Percentiles rank a stretch among this genome's conserved stretches.
Evolutionary conservation across 495 filamentous ascomycete species (phyloP).

Genomic region (Tuber calosporum): DNA sequence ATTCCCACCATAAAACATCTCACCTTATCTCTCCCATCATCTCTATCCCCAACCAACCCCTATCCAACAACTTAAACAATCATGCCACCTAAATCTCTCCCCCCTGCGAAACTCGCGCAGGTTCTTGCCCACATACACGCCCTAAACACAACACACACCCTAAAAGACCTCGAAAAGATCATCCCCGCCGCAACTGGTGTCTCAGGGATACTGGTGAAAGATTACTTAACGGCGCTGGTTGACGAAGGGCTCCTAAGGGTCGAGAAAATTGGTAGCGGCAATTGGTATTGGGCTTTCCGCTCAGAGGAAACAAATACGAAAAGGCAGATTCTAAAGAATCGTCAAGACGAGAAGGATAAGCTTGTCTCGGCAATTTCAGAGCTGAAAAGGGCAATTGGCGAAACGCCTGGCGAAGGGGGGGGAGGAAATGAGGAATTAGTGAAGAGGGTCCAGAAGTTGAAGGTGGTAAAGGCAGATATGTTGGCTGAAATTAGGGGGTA

Average conservation of each 20-base stretch:
- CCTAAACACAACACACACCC: slow-evolving; percentile 58
- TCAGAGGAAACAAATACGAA: slow-evolving; percentile 55
- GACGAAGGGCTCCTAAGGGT: slow-evolving; percentile 57
- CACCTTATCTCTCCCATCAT: not conserved
- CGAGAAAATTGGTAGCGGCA: slow-evolving; percentile 73
- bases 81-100: slow-evolving; percentile 55
- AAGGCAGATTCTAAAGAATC: slow-evolving; percentile 47
- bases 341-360: slow-evolving; percentile 50
- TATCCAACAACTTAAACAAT: not conserved
- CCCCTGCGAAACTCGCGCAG: slow-evolving; percentile 54
- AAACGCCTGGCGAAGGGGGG: slow-evolving; percentile 44
- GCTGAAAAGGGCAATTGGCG: slow-evolving; percentile 44
- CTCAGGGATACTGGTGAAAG: slow-evolving; percentile 39
- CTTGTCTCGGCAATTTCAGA: slow-evolving; percentile 43
- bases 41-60: not conserved
- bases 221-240: slow-evolving; percentile 33
- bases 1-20: not conserved
- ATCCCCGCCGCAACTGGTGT: slow-evolving; percentile 59
- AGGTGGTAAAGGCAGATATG: slow-evolving; percentile 51
- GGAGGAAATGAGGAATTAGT: slow-evolving; percentile 43
- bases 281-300: slow-evolving; percentile 75
- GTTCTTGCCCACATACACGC: slow-evolving; percentile 60
- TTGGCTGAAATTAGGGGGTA: slow-evolving; percentile 49
- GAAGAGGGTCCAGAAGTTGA: slow-evolving; percentile 46
- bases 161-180: slow-evolving; percentile 68